Base-by-base conservation (phyloP, 2,329 filamentous ascomycete species). In the Epichloe gansuensis region DNA sequence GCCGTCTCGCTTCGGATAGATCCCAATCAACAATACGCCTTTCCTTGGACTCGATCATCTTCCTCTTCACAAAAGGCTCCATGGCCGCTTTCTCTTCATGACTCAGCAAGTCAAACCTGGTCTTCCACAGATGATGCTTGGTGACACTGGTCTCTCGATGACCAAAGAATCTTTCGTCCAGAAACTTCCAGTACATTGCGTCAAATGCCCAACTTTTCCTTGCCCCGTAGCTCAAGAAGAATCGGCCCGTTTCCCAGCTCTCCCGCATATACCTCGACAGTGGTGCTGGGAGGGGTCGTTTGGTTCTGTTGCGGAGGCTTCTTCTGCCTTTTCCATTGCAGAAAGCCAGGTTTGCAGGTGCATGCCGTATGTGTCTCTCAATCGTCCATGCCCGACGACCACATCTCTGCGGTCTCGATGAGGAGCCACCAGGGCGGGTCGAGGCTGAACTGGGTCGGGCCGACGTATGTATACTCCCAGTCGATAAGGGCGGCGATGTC, bases 391-490 rank as follows among this genome's bases (percentile, higher is more conserved):
- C 65, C 67, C 2, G 47, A 51, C 1, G 46, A 12, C 67, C 69
- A 72, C 12, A 56, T 54, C 37, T 72, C 67, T 0, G 64, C 61
- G 11, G 48, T 43, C 9, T 65, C 52, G 2, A 71, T 53, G 1
- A 72, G 60, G 1, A 72, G 57, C 69, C 67, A 72, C 67, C 67
- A 71, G 0, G 69, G 69, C 3, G 67, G 64, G 49, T 67, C 63
- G 46, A 63, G 59, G 9, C 43, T 48, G 44, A 69, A 71, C 42
- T 70, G 61, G n/a, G 61, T 52, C 0, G 68, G 67, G 0, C 59
- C 68, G 1, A 54, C 61, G 52, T 71, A 70, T 0, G 65, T 55
- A 52, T 67, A 69, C 57, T 73, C 71, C 68, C 68, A 73, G 55
- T 73, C 69, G 4, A 75, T 66, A 0, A 69, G 60, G 5, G 60